Base-by-base conservation (phyloP, 345 rosid species). In the Turritis glabra region DNA sequence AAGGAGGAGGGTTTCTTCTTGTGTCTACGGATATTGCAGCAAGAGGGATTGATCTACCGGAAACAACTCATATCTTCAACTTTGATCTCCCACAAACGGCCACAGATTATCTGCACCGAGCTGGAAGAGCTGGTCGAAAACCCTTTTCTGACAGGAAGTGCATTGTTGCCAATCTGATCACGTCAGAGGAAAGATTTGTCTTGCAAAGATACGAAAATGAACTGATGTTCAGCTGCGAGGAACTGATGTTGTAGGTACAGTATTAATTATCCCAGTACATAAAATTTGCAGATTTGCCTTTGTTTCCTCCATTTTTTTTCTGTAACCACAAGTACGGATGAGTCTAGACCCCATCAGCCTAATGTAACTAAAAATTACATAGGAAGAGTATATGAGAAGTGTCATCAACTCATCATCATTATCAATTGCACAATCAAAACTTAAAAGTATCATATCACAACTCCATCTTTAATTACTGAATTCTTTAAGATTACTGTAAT, bases 21-120 rank as follows among this genome's bases (percentile, higher is more conserved):
- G 88, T 94, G 69, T 85, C 97, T 53, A 94, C 96, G 17, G 98
- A 91, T 83, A 87, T 94, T 71, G 96, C 96, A 14, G 98, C 93
- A 18, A 80, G 98, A 72, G 96, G 98, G 21, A 89, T 94, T 46
- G 97, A 94, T 79, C 85, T 94, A 61, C 91, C 92, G 1, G 93
- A 89, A 74, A 94, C 97, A 44, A 88, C 95, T 77, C 97, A 91
- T 47, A 86, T 94, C 52, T 94, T 86, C 87, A 94, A 94, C 83
- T 94, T 88, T 71, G 91, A 89, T 82, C 85, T 88, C 54, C 98
- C 98, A 17, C 86, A 84, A 83, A 81, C 86, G 59, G 95, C 87
- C 43, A 81, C 86, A 30, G 93, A 90, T 71, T 91, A 94, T 84
- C 86, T 94, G 61, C 96, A 94, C 78, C 83, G 93, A 41, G 96